A percentile compares a stretch with the other conserved stretches of the same genome.
These are phyloP conservation scores for Malus hybrid DNA, from an alignment of 331 rosid genomes.

Conservation along the genomic window DNA sequence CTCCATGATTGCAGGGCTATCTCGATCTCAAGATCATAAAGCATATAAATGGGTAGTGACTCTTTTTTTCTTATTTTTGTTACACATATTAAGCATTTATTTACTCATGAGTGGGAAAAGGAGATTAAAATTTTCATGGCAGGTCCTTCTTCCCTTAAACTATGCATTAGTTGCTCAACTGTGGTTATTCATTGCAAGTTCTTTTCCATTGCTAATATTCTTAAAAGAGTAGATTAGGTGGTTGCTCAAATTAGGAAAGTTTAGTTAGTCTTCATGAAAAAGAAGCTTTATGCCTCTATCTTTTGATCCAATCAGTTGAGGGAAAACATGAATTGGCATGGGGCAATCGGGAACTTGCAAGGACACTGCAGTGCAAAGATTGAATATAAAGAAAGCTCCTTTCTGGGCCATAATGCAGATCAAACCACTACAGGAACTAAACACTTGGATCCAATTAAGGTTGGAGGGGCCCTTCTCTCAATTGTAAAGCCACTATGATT, in stretches of 20 bases:
- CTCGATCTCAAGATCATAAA: not conserved
- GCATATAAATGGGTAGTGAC: not conserved
- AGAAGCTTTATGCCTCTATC: not conserved
- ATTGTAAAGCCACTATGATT: no score
- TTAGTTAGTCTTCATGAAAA: not conserved
- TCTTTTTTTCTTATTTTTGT: not conserved
- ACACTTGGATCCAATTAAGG: no score
- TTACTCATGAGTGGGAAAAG: not conserved
- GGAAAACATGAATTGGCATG: not conserved
- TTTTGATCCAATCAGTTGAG: no score
- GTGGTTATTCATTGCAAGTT: not conserved
- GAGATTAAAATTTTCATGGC: not conserved
- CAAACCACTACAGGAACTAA: no score
- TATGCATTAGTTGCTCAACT: not conserved
- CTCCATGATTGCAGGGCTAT: not conserved
- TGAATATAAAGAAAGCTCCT: no score
- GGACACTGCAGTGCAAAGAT: no score
- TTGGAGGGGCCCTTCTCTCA: no score
- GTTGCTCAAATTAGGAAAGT: not conserved
- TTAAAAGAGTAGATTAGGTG: not conserved
- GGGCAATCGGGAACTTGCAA: no score
- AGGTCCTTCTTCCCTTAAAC: not conserved
- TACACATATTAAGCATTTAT: not conserved
- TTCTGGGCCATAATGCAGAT: no score
- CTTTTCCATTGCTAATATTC: not conserved